Percentiles rank a stretch among this genome's conserved stretches.
Evolutionary conservation across 768 basidiomycete species (phyloP).

Genomic region (Xerocomellus amylosporus): DNA sequence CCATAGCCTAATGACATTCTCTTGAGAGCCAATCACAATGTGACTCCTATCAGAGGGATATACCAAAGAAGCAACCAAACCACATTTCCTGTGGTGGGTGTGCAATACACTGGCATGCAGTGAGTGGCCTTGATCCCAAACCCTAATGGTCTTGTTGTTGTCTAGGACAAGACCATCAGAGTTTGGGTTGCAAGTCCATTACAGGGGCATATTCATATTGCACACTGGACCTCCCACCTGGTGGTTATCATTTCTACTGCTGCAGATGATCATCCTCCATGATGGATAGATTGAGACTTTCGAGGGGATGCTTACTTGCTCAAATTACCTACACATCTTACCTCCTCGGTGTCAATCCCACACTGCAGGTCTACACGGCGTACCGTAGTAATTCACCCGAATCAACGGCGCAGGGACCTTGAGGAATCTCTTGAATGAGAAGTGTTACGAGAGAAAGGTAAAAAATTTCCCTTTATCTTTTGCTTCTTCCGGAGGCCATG

Average conservation of each 20-base stretch:
- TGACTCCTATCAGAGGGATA: background rate
- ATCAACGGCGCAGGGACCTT: background rate
- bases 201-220: too few relatives aligned
- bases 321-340: background rate
- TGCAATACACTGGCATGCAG: background rate
- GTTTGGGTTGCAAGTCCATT: background rate
- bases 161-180: background rate
- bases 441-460: background rate
- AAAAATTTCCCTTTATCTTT: too few relatives aligned
- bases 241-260: too few relatives aligned
- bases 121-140: background rate
- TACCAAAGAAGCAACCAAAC: background rate
- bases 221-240: too few relatives aligned
- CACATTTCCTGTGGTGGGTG: background rate
- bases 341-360: background rate
- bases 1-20: background rate
- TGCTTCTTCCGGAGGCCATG: too few relatives aligned
- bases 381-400: background rate
- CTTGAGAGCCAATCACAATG: background rate
- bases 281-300: too few relatives aligned
- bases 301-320: too few relatives aligned
- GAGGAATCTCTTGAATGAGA: background rate
- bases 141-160: background rate
- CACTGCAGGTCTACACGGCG: background rate
- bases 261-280: too few relatives aligned